Base-by-base conservation (phyloP, 2,329 filamentous ascomycete genomes). In the Diaporthe velutina region DNA sequence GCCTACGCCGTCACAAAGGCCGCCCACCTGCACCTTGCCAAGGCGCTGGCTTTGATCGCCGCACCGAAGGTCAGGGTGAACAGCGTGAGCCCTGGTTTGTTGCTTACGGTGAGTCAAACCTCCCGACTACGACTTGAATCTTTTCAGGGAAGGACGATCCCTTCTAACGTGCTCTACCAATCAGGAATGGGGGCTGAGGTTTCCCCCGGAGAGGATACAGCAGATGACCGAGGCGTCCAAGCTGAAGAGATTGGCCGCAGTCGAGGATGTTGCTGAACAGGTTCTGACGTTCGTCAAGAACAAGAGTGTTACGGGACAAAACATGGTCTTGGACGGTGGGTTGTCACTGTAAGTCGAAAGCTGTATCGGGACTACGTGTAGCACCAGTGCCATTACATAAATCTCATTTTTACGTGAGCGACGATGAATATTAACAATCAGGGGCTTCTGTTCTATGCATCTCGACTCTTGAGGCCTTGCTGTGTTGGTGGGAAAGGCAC, bases 1-100 rank as follows among this genome's bases (percentile, higher is more conserved):
- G 90, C 94, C 4, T 97, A 97, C 80, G 87, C 91, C 0, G 92
- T 96, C 25, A 94, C 93, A 50, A 97, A 97, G 81, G 90, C 94
- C 0, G 94, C 94, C 15, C 90, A 93, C 74, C 83, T 92, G 50
- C 90, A 92, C 79, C 84, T 92, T 4, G 84, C 86, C 22, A 91
- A 89, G 77, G 85, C 84, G 12, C 83, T 92, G 42, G 90, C 90
- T 0, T 79, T 84, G 6, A 88, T 89, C 74, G 86, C 87, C 15
- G 87, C 86, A 1, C 89, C 90, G 0, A 86, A 85, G 57, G 88
- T 92, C 30, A 80, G 90, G n/a, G 90, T 91, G 8, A 93, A 92
- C 76, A 86, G 83, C 57, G 88, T 92, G 0, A 88, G 86, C 5
- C 90, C 90, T 0, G 90, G 90, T 0, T 76, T 91, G 19, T 79